Percentiles rank a stretch among this genome's conserved stretches.
Conservation (phyloP, 176 grass and related monocot species). For the Phoenix dactylifera region DNA sequence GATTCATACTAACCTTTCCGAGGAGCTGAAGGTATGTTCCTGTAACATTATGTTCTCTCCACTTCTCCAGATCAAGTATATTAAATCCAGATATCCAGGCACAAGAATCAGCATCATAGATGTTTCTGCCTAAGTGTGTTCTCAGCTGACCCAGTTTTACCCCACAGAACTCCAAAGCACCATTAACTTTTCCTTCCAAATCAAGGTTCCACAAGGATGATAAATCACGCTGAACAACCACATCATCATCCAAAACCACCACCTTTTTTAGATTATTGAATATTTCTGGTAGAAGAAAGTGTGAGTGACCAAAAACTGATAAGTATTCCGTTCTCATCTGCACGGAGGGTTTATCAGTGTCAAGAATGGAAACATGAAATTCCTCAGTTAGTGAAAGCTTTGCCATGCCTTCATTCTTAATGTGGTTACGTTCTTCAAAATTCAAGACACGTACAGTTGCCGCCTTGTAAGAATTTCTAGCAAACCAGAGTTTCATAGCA, state of each 20-base stretch:
- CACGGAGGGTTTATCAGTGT: conserved; percentile 47
- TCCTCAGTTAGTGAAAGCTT: conserved; percentile 76
- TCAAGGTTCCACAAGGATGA: conserved; percentile 86
- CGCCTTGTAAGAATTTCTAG: conserved; percentile 64
- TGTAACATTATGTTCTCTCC: conserved; percentile 90
- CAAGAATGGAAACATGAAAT: conserved; percentile 82
- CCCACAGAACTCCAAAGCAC: conserved; percentile 72
- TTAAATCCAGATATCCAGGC: conserved; percentile 97
- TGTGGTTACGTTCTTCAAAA: conserved; percentile 55
- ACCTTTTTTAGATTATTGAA: conserved; percentile 90
- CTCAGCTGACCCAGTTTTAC: conserved; percentile 66
- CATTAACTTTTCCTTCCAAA: conserved; percentile 90
- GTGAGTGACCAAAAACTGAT: conserved; percentile 88
- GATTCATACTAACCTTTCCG: conserved; percentile 37
- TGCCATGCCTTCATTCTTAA: conserved; percentile 33
- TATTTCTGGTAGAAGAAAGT: conserved; percentile 93
- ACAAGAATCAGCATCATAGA: conserved; percentile 76
- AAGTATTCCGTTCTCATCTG: conserved; percentile 73
- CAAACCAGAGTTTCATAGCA: conserved; percentile 96
- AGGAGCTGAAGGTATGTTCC: conserved; percentile 67
- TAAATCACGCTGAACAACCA: conserved; percentile 86
- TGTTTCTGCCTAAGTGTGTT: conserved; percentile 50
- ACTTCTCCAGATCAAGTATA: conserved; percentile 87
- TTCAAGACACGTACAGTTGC: conserved; percentile 66
- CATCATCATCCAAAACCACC: conserved; percentile 90